Base-by-base conservation (phyloP, 441 rosid species). In the Populus tomentosa region DNA sequence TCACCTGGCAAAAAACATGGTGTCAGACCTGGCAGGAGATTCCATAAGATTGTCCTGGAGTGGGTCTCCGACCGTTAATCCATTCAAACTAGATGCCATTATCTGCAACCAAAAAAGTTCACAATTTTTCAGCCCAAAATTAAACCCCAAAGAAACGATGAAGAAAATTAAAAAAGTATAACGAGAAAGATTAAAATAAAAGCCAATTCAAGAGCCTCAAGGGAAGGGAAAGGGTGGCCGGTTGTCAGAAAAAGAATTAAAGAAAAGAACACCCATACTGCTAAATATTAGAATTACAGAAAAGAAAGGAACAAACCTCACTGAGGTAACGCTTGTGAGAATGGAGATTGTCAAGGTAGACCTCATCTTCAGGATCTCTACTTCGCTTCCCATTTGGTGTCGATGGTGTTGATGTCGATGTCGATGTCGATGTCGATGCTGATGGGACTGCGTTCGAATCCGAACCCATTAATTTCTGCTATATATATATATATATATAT, bases 21-120 rank as follows among this genome's bases (percentile, higher is more conserved):
- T 71, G 20, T 87, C 91, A 66, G 89, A 86, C 82, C 98, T 89
- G 67, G 92, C 89, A 4, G 97, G 92, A 85, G 97, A 92, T 71
- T 94, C 99, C 92, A 94, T 79, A 69, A 91, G 89, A 86, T 86
- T 90, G 35, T 94, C 98, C 7, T 93, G 82, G 62, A 92, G 86
- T 53, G 98, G 71, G 74, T 92, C 98, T 82, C 97, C 99, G 35
- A 96, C 99, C 2, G 97, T 92, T 50, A 95, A 82, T 84, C 99
- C 99, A 80, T 94, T 95, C 86, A 94, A 89, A 84, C 99, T 95
- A 71, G 92, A 95, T 10, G 98, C 98, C 99, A 95, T 95, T 74
- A 94, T 91, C 98, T 95, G 85, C 80, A 71, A 13, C 10, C n/a
- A 35, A 8, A 33, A 71, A 78, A 3, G 61, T 53, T 5, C 0